Evolutionary conservation across 2,329 filamentous ascomycete species (phyloP).

Genomic region (Parastagonospora avenae): DNA sequence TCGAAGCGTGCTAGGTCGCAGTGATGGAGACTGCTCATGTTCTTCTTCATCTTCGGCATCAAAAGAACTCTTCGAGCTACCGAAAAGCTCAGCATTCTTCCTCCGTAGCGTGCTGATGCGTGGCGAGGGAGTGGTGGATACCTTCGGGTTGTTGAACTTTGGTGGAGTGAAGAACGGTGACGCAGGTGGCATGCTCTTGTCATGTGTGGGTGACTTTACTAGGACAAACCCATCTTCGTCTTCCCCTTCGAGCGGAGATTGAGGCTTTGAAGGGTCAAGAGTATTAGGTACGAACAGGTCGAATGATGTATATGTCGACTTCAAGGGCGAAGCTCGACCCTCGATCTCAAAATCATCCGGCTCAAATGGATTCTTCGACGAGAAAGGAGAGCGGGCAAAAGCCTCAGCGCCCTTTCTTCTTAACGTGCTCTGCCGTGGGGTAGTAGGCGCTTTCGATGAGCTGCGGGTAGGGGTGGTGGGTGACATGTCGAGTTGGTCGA

Average conservation of each 20-base stretch:
- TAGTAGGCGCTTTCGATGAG: background rate
- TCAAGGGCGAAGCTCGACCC: too few species aligned
- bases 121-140: background rate
- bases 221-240: background rate
- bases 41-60: too few species aligned
- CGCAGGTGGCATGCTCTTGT: too few species aligned
- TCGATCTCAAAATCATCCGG: too few species aligned
- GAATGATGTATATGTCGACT: background rate
- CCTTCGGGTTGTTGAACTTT: too few species aligned
- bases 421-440: background rate
- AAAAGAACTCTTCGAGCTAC: too few species aligned
- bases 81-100: background rate
- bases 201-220: too few species aligned
- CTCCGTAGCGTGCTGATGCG: background rate
- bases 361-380: background rate
- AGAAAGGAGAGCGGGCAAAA: background rate
- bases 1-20: background rate
- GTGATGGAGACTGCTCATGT: background rate
- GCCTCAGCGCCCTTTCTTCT: background rate
- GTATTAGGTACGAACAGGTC: background rate
- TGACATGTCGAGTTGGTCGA: background rate
- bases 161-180: too few species aligned
- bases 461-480: background rate
- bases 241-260: background rate
- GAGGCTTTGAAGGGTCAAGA: background rate